Conservation (phyloP, 768 basidiomycete species). For the Melanogaster broomeanus region DNA sequence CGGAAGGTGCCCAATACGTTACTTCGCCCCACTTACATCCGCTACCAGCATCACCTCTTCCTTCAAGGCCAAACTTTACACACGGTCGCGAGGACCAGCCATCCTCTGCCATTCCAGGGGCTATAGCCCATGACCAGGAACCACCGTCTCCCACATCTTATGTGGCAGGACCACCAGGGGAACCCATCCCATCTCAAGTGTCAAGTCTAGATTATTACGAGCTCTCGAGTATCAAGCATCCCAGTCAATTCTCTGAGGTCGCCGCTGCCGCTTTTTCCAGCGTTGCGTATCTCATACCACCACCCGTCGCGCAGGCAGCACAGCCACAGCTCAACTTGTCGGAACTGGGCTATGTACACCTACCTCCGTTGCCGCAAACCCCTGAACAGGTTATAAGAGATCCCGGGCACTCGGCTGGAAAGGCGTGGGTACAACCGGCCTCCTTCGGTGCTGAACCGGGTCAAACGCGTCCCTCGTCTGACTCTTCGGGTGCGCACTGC, state of each 20-base stretch:
- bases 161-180: neutral
- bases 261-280: constrained; percentile 13
- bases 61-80: neutral
- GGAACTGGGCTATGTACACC: constrained; percentile 43
- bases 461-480: neutral
- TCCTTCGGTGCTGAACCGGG: neutral
- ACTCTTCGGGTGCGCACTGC: neutral
- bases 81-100: neutral
- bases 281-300: neutral
- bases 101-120: neutral
- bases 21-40: neutral
- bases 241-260: constrained; percentile 16
- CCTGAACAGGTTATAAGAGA: neutral
- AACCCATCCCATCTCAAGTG: neutral
- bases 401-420: neutral
- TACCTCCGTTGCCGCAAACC: constrained; percentile 35
- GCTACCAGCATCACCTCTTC: neutral
- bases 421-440: neutral
- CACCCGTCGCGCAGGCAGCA: constrained; percentile 13
- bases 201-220: neutral
- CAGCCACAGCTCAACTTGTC: constrained; percentile 36
- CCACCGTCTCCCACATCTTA: neutral
- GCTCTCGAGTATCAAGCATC: constrained; percentile 10
- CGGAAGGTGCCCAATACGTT: neutral
- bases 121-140: neutral